Evolutionary conservation across 306 rosid species (phyloP).

Genomic region (Crotalaria pallida): DNA sequence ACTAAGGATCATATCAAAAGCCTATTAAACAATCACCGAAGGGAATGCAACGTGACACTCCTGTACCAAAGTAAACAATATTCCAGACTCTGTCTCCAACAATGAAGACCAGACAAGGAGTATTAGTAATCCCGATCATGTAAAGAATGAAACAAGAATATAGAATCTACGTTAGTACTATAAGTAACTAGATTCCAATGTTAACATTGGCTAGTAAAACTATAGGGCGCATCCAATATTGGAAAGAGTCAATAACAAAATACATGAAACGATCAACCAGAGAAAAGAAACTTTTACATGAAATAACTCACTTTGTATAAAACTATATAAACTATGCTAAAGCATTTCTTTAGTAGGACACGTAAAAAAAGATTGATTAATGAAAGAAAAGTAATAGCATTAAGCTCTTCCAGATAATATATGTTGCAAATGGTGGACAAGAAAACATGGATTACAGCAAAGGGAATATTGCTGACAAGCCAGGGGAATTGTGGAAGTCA

Average conservation of each 20-base stretch:
- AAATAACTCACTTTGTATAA: neutral
- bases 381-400: neutral
- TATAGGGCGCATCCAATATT: neutral
- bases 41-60: neutral
- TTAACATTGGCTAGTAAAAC: neutral
- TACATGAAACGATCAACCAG: neutral
- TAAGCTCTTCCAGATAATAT: neutral
- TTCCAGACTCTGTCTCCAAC: neutral
- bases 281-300: neutral
- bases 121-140: neutral
- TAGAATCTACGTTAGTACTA: neutral
- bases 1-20: neutral
- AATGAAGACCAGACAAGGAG: neutral
- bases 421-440: too few relatives aligned
- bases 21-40: neutral
- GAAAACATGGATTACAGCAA: too few relatives aligned
- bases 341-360: neutral
- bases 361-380: neutral
- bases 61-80: neutral
- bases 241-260: neutral
- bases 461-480: too few relatives aligned
- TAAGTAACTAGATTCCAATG: slow-evolving; percentile 3
- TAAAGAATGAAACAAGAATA: neutral
- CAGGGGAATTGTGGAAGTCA: too few relatives aligned
- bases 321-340: neutral